These are phyloP conservation scores for Neurospora pannonica DNA, from an alignment of 495 filamentous ascomycete genomes.

Conservation along the genomic window DNA sequence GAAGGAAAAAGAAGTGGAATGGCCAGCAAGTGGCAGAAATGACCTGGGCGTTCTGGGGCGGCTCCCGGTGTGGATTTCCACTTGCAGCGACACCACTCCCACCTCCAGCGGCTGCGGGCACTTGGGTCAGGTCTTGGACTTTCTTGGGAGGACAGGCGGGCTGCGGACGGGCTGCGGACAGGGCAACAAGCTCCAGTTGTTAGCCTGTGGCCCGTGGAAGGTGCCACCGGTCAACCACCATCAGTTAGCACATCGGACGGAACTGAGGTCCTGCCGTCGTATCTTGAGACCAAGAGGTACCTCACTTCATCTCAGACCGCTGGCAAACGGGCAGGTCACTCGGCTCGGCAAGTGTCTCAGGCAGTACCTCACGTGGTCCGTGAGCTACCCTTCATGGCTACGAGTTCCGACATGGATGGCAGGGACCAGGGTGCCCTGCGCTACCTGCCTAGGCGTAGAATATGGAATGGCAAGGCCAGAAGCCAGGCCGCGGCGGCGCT, in stretches of 20 bases:
- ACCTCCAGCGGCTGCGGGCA: neutral
- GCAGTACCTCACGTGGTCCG: neutral
- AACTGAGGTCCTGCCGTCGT: neutral
- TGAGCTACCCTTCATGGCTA: neutral
- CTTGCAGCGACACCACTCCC: neutral
- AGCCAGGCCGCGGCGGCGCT: neutral
- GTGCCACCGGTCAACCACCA: neutral
- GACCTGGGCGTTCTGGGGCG: neutral
- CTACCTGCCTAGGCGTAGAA: neutral
- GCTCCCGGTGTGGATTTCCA: neutral
- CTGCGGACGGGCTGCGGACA: neutral
- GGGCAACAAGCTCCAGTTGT: neutral
- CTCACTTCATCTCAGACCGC: fast-evolving
- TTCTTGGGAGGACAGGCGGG: neutral
- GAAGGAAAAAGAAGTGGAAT: slow-evolving; percentile 1
- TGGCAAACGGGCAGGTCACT: neutral
- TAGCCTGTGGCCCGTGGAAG: neutral
- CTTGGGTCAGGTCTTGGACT: neutral
- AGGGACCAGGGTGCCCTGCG: neutral
- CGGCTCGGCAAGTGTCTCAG: neutral
- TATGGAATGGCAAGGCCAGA: neutral
- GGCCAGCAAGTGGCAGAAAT: neutral
- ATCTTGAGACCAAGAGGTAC: neutral
- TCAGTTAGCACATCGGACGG: neutral
- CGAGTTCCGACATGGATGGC: neutral